These are phyloP conservation scores for Fusarium sp. DNA, from an alignment of 2,329 filamentous ascomycete species.

Conservation along the genomic window DNA sequence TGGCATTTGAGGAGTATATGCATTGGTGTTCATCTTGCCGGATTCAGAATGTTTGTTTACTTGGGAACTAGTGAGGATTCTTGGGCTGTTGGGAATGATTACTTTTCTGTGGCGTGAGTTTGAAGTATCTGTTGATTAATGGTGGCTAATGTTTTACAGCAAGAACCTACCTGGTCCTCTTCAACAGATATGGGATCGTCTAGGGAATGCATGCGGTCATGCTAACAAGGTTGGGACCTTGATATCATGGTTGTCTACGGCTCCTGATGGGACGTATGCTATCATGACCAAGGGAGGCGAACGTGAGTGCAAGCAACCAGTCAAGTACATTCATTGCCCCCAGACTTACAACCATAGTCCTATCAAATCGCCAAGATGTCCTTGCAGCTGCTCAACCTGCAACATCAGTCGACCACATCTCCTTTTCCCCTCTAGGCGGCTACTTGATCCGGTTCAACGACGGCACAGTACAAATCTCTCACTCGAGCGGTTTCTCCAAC, in stretches of 20 bases:
- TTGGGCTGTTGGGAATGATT: slow-evolving; percentile 23
- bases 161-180: slow-evolving; percentile 16
- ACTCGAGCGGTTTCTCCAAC: slow-evolving; percentile 9
- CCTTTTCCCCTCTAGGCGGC: slow-evolving; percentile 14
- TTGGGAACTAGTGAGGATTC: slow-evolving; percentile 14
- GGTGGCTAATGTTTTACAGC: background rate
- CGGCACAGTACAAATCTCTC: slow-evolving; percentile 21
- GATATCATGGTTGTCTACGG: slow-evolving; percentile 24
- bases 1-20: background rate
- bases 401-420: slow-evolving; percentile 10
- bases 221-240: slow-evolving; percentile 6
- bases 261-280: slow-evolving; percentile 16
- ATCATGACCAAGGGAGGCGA: slow-evolving; percentile 26
- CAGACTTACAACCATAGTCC: background rate
- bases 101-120: slow-evolving; percentile 17
- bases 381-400: slow-evolving; percentile 3
- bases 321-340: too few species aligned
- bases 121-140: background rate
- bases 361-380: slow-evolving; percentile 19
- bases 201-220: slow-evolving; percentile 1
- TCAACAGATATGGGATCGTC: slow-evolving; percentile 18
- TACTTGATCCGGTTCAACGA: slow-evolving; percentile 21
- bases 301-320: background rate
- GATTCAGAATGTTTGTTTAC: slow-evolving; percentile 16
- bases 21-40: background rate